Base-by-base conservation (phyloP, 768 basidiomycete species). In the Kwoniella dendrophila region DNA sequence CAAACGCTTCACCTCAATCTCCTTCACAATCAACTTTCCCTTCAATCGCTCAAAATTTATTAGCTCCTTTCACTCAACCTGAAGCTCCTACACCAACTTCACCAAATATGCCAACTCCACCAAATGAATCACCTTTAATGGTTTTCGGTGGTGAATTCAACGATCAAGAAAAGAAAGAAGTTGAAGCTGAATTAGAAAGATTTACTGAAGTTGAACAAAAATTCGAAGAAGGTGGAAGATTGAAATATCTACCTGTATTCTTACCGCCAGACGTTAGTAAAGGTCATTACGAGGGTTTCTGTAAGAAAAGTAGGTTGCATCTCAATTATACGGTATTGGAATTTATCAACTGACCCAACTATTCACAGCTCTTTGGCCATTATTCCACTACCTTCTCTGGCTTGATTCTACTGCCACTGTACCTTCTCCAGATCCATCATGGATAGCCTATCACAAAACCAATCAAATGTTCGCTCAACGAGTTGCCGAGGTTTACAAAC, bases 381-480 rank as follows among this genome's bases (percentile, higher is more conserved):
- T 97, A 41, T 96, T 98, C 85, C 96, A 98, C 81, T 98, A 98
- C 78, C 86, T 98, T 59, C 87, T 97, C 57, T 96, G 94, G 90
- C 93, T 95, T 78, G 96, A 98, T 76, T 91, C 78, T 5, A 77
- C 93, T 62, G 89, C 90, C 8, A 88, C 88, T 27, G 90, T 92
- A 71, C 89, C 90, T 69, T 87, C 89, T 1, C 89, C 89, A 3
- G 92, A 91, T 40, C 79, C 77, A 4, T 71, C 78, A 72, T 99
- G 92, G 83, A 83, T 86, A 33, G 84, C 86, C 44, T 94, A 92
- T 80, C 84, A 86, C 67, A 83, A 86, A 52, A 91, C 90, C 57
- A 97, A 97, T 80, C 84, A 86, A 41, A 87, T 86, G 4, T 97
- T 93, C 77, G 92, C 92, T 7, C 85, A 90, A 47, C 84, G 85